A percentile compares a stretch with the other conserved stretches of the same genome.
These are phyloP conservation scores for Lactuca saligna DNA, from an alignment of 129 eudicot genomes.

Conservation along the genomic window DNA sequence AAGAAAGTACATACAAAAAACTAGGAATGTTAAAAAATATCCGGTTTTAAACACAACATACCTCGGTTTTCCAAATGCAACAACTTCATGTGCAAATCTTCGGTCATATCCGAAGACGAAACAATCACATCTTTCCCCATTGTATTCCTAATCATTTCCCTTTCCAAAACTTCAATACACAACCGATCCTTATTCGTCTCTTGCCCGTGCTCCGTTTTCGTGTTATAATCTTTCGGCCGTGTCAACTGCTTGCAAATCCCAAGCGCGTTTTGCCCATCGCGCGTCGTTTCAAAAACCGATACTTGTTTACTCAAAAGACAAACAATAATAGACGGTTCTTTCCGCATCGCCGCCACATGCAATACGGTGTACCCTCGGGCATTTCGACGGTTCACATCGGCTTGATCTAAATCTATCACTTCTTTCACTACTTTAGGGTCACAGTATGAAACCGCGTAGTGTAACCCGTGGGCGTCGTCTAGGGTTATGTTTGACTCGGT, in stretches of 20 bases:
- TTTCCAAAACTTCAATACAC: constrained; percentile 76
- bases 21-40: too few relatives aligned
- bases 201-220: constrained; percentile 56
- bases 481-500: constrained; percentile 57
- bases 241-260: constrained; percentile 61
- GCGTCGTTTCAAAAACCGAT: constrained; percentile 41
- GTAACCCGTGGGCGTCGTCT: constrained; percentile 71
- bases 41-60: constrained; percentile 11
- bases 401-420: constrained; percentile 46
- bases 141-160: constrained; percentile 57
- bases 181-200: constrained; percentile 59
- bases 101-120: constrained; percentile 44
- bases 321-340: constrained; percentile 61
- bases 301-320: constrained; percentile 54
- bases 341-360: constrained; percentile 77
- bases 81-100: constrained; percentile 69
- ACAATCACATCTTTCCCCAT: constrained; percentile 41
- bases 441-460: constrained; percentile 74
- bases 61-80: constrained; percentile 79
- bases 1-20: too few relatives aligned
- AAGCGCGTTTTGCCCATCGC: constrained; percentile 65
- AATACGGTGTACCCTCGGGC: constrained; percentile 67
- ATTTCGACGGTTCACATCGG: constrained; percentile 59
- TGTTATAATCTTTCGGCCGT: constrained; percentile 60
- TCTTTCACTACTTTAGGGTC: constrained; percentile 64